These are phyloP conservation scores for Zymoseptoria passerinii DNA, from an alignment of 2,329 filamentous ascomycete genomes.

Conservation along the genomic window DNA sequence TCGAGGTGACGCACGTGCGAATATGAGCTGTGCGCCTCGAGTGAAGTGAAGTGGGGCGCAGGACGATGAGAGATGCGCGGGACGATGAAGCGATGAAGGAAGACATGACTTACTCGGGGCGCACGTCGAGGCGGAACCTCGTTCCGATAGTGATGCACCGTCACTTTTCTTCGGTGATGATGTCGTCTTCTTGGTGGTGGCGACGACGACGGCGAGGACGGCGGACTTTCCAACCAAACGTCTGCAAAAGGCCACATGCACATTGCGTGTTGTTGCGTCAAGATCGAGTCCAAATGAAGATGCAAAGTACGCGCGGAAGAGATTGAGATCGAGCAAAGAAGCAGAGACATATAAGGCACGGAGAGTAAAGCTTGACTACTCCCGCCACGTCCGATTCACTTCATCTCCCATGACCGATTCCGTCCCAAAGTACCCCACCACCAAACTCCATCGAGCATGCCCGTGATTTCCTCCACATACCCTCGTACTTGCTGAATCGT, in stretches of 20 bases:
- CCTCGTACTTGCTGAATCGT: no score
- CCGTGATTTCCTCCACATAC: no score
- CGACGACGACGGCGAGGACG: not conserved
- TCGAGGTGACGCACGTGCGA: slow-evolving; percentile 5
- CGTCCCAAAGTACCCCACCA: no score
- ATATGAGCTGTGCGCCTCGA: not conserved
- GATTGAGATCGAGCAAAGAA: not conserved
- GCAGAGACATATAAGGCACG: not conserved
- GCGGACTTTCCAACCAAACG: slow-evolving; percentile 22
- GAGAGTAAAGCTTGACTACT: not conserved
- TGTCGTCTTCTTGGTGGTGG: slow-evolving; percentile 11
- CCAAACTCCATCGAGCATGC: no score
- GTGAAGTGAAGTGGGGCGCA: slow-evolving; percentile 8
- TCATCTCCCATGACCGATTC: no score
- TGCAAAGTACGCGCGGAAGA: not conserved
- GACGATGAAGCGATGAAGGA: not conserved
- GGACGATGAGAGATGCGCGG: not conserved
- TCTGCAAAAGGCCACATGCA: slow-evolving; percentile 26
- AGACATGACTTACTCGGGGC: slow-evolving; percentile 6
- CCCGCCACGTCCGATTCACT: not conserved
- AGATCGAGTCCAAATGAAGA: not conserved
- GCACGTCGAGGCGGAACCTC: not conserved
- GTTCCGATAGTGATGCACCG: not conserved
- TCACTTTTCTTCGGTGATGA: slow-evolving; percentile 1
- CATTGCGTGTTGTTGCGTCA: slow-evolving; percentile 1